Evolutionary conservation across 495 filamentous ascomycete species (phyloP).

Genomic region (Amphirosellinia nigrospora): DNA sequence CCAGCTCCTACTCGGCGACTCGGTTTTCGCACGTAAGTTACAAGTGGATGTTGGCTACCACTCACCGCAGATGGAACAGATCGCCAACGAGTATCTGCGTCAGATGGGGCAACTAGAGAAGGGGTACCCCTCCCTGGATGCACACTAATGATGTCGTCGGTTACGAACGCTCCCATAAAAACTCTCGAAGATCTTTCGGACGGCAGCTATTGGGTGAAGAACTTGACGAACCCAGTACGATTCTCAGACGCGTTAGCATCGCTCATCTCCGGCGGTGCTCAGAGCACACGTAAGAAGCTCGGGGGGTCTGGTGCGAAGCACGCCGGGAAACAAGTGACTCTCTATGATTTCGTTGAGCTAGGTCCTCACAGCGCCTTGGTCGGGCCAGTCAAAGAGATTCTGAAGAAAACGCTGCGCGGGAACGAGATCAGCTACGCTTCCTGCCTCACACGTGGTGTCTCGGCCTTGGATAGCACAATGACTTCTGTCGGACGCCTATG

Average conservation of each 20-base stretch:
- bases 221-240: constrained; percentile 53
- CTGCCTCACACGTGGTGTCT: not conserved
- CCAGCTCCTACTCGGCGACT: constrained; percentile 29
- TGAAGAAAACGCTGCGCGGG: too few species aligned
- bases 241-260: constrained; percentile 47
- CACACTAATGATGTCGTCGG: too few species aligned
- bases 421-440: not conserved
- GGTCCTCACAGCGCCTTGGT: constrained; percentile 58
- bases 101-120: constrained; percentile 15
- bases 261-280: not conserved
- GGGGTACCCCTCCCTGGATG: too few species aligned
- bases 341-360: too few species aligned
- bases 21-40: constrained; percentile 50
- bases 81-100: constrained; percentile 42
- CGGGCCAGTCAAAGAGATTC: too few species aligned
- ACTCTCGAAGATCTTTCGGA: too few species aligned
- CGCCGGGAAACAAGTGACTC: too few species aligned
- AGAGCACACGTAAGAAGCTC: too few species aligned
- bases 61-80: constrained; percentile 42
- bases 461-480: not conserved
- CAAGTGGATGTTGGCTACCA: constrained; percentile 49
- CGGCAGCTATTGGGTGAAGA: constrained; percentile 51
- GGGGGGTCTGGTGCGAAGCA: too few species aligned
- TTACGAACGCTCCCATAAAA: too few species aligned
- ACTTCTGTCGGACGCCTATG: constrained; percentile 16